Percentiles rank a stretch among this genome's conserved stretches.
Evolutionary conservation across 2,329 filamentous ascomycete species (phyloP).

Genomic region (Salinomyces thailandicus): DNA sequence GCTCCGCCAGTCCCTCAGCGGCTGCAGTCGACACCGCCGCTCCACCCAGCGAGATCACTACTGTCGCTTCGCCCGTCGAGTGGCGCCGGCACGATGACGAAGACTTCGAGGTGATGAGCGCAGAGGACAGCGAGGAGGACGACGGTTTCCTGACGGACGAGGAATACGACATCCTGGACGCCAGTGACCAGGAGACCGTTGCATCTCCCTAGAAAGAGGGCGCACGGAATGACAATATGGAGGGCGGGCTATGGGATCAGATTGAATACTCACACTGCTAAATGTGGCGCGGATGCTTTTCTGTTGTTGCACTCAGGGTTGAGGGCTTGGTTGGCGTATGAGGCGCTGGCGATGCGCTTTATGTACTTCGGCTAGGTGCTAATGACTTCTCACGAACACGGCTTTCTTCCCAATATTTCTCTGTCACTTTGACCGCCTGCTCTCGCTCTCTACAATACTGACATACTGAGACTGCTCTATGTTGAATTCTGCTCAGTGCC

Average conservation of each 20-base stretch:
- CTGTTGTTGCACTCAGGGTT: not conserved
- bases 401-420: no score
- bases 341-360: not conserved
- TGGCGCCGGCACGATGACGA: conserved; percentile 41
- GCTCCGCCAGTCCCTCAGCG: conserved; percentile 21
- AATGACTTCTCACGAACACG: conserved; percentile 1
- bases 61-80: conserved; percentile 23
- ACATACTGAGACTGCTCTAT: no score
- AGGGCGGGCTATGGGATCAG: not conserved
- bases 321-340: not conserved
- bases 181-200: conserved; percentile 69
- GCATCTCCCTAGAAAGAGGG: conserved; percentile 10
- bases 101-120: conserved; percentile 37
- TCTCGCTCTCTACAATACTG: no score
- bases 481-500: no score
- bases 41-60: conserved; percentile 6
- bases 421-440: no score
- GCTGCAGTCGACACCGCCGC: conserved; percentile 7
- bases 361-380: not conserved
- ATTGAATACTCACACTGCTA: conserved; percentile 1
- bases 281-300: no score
- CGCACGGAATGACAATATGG: not conserved
- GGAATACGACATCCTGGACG: conserved; percentile 95
- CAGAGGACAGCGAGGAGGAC: conserved; percentile 50
- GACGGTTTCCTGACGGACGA: conserved; percentile 89